Conservation (phyloP, 352 stramenopile species). For the Thalassiosira pacifica region DNA sequence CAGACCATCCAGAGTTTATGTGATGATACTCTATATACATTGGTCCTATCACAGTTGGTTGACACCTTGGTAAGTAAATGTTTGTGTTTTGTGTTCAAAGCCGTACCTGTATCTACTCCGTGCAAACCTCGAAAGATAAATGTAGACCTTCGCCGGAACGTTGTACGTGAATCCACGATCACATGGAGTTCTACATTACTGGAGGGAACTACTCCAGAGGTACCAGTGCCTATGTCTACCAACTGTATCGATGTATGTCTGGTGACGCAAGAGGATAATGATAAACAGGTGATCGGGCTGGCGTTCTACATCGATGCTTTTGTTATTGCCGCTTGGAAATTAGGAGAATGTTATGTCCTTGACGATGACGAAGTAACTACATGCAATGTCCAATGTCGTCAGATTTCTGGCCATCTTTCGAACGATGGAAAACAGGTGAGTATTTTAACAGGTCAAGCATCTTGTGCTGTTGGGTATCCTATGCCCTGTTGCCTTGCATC, state of each 20-base stretch:
- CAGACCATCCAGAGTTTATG: neutral
- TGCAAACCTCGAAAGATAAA: no score
- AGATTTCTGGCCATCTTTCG: neutral
- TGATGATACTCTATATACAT: neutral
- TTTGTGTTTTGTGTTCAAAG: neutral
- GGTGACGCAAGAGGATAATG: no score
- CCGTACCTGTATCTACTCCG: no score
- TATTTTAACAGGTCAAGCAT: neutral
- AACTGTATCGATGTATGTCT: neutral
- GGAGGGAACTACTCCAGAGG: neutral
- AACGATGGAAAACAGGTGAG: constrained; percentile 2
- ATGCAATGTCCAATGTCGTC: neutral
- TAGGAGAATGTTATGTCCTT: neutral
- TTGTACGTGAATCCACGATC: neutral
- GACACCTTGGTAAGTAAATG: neutral
- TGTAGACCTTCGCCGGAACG: no score
- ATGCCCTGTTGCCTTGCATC: neutral
- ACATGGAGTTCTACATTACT: no score
- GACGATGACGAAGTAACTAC: neutral
- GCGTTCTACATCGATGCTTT: neutral
- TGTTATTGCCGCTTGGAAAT: neutral
- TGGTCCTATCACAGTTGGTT: neutral
- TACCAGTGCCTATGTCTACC: neutral
- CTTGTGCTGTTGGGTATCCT: neutral
- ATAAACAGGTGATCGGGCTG: no score